Percentiles rank a stretch among this genome's conserved stretches.
These are phyloP conservation scores for Heterobasidion annosum DNA, from an alignment of 1,284 basidiomycete genomes.

Conservation along the genomic window DNA sequence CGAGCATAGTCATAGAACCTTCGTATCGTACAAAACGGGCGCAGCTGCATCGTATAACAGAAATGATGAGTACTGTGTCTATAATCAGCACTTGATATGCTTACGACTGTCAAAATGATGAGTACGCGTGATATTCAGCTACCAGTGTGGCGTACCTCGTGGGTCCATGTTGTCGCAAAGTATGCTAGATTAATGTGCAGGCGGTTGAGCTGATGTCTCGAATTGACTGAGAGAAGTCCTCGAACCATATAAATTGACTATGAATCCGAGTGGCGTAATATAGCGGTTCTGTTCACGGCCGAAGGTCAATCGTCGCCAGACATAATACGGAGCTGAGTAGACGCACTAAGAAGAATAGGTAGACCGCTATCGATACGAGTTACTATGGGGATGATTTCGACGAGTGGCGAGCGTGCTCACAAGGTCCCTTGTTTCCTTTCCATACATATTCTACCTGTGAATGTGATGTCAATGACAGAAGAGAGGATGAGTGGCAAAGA, in stretches of 20 bases:
- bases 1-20: slow-evolving; percentile 38
- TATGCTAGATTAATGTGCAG: neutral
- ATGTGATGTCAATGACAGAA: neutral
- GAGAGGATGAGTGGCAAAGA: neutral
- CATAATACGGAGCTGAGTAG: neutral
- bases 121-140: neutral
- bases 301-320: neutral
- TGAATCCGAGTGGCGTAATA: slow-evolving; percentile 39
- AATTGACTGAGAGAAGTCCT: neutral
- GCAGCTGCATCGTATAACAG: slow-evolving; percentile 23
- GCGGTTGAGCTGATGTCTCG: neutral
- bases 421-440: slow-evolving; percentile 35
- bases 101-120: neutral
- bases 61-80: too few relatives aligned
- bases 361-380: slow-evolving; percentile 24
- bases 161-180: neutral
- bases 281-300: slow-evolving; percentile 31
- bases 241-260: slow-evolving; percentile 37
- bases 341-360: slow-evolving; percentile 38
- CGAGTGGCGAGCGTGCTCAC: slow-evolving; percentile 15
- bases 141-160: neutral
- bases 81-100: neutral
- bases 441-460: slow-evolving; percentile 38
- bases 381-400: too few relatives aligned
- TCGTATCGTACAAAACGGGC: slow-evolving; percentile 39